These are phyloP conservation scores for Exophiala spinifera DNA, from an alignment of 2,329 filamentous ascomycete genomes.

Conservation along the genomic window DNA sequence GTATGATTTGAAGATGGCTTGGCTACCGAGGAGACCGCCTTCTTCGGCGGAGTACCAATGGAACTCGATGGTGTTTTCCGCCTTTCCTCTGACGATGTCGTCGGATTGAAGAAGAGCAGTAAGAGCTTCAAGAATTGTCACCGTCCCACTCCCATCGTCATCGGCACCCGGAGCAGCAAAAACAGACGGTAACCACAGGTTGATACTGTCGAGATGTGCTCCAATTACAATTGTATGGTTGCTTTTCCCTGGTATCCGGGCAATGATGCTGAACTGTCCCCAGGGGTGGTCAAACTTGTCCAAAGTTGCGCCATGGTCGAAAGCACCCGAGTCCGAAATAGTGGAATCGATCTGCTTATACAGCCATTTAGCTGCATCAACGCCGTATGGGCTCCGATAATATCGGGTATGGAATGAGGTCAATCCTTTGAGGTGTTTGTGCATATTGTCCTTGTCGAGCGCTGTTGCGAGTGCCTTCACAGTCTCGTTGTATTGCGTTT, in stretches of 20 bases:
- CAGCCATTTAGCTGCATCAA: conserved; percentile 84
- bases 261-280: conserved; percentile 89
- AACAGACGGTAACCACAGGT: conserved; percentile 80
- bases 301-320: conserved; percentile 63
- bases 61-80: conserved; percentile 86
- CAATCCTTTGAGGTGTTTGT: conserved; percentile 68
- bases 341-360: conserved; percentile 69
- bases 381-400: conserved; percentile 63
- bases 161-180: conserved; percentile 89
- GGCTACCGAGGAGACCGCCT: conserved; percentile 79
- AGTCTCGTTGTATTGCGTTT: conserved; percentile 62
- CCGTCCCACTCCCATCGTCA: conserved; percentile 87
- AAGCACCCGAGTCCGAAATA: conserved; percentile 68
- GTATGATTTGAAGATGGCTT: conserved; percentile 83
- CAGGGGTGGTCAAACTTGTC: conserved; percentile 76
- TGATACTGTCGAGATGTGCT: conserved; percentile 93
- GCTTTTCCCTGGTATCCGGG: conserved; percentile 80
- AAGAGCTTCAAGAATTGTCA: conserved; percentile 91
- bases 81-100: conserved; percentile 67
- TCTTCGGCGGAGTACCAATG: conserved; percentile 95
- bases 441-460: conserved; percentile 73
- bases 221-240: conserved; percentile 85
- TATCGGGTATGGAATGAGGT: conserved; percentile 59
- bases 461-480: conserved; percentile 65
- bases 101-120: conserved; percentile 73